Evolutionary conservation across 2,329 filamentous ascomycete species (phyloP), one percentile per base, ranked within the genome.

Genomic region (Trichoderma atrobrunneum): DNA sequence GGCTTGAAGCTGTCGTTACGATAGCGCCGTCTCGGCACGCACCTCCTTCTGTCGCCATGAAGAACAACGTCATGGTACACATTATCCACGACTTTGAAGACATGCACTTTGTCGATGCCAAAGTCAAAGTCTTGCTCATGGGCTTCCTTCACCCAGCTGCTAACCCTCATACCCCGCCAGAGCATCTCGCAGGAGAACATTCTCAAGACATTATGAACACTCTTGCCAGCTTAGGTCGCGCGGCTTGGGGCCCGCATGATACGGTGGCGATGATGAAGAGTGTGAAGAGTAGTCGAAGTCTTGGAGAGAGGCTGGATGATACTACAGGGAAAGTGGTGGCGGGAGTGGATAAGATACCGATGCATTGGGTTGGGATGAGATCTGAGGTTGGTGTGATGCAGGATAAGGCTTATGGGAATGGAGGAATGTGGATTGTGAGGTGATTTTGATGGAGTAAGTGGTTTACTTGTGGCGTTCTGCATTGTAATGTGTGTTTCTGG

Each of bases 1-100:
- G 91, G 91, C 83, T 87, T 73, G 86, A 90, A 75, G 84, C 85
- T 3, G 81, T 92, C 12, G 84, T 92, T 62, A 87, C 86, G 0
- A 83, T 90, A 21, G 85, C 85, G 0, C 87, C 88, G 0, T 81
- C 85, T 0, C 83, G 85, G 1, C 82, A 86, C 36, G 80, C 83
- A 0, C 76, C 82, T 0, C 83, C 86, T 0, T 82, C 81, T 0
- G 82, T 90, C 0, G 84, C 86, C 0, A 82, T 83, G 3, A 84
- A 84, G 64, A 87, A 87, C 28, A 80, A 80, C n/a, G 86, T 87
- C n/a, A 78, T 81, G 0, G 85, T 88, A 0, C 85, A 89, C 75
- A 80, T 91, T 2, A 81, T 90, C 0, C 81, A 86, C 73, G 85
- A 88, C 70, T 86, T 87, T 66, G 82, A 83, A 2, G 81, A 78